Evolutionary conservation across 768 basidiomycete genomes (phyloP).

Genomic region (Paxillus rubicundulus): DNA sequence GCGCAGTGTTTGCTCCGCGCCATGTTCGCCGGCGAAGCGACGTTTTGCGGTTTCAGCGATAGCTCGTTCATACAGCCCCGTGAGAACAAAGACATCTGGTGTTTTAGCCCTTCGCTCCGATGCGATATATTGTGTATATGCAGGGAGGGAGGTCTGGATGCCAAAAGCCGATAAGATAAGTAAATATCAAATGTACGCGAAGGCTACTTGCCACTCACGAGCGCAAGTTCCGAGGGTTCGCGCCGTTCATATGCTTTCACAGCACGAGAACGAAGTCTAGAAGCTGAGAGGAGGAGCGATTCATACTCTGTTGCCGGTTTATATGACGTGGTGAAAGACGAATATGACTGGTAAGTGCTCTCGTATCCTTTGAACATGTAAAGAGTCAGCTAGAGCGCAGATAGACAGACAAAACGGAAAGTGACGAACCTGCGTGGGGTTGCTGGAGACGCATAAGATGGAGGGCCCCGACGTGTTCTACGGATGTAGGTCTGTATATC

Average conservation of each 20-base stretch:
- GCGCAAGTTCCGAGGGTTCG: constrained; percentile 56
- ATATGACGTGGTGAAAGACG: constrained; percentile 81
- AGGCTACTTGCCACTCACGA: constrained; percentile 43
- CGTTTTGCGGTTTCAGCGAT: constrained; percentile 68
- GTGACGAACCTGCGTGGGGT: constrained; percentile 65
- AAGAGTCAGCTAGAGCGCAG: neutral
- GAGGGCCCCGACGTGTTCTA: constrained; percentile 54
- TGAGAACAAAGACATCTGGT: constrained; percentile 57
- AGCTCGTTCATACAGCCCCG: constrained; percentile 67
- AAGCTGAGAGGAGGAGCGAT: constrained; percentile 67
- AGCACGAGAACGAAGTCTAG: constrained; percentile 62
- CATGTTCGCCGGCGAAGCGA: constrained; percentile 50
- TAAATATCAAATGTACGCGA: neutral
- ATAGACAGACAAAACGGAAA: neutral
- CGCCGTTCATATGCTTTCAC: constrained; percentile 60
- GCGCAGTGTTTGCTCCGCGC: constrained; percentile 56
- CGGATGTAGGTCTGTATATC: constrained; percentile 38
- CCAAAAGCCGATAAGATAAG: constrained; percentile 15
- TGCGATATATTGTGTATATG: constrained; percentile 60
- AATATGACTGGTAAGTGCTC: constrained; percentile 82
- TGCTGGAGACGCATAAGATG: constrained; percentile 68
- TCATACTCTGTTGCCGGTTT: constrained; percentile 79
- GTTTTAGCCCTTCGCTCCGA: constrained; percentile 60
- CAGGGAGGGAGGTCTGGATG: constrained; percentile 45
- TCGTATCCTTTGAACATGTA: constrained; percentile 58